Base-by-base conservation (phyloP, 257 asterid genomes). In the Coffea eugenioides region DNA sequence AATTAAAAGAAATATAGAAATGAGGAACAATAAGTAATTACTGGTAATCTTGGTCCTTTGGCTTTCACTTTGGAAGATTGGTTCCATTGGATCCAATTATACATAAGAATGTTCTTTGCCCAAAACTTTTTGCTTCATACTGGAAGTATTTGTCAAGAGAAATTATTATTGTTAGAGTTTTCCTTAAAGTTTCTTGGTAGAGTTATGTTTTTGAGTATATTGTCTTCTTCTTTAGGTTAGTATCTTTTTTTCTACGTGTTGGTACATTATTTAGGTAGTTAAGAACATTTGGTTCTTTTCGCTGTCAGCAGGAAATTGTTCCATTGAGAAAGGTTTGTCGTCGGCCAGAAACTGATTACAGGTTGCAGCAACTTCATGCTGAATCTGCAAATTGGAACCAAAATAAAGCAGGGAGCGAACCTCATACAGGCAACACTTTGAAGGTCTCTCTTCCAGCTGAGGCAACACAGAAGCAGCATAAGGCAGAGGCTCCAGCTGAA, bases 231-330 rank as follows among this genome's bases (percentile, higher is more conserved):
- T 79, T 9, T 34, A 16, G 8, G 57, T 54, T 18, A 49, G n/a
- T 61, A 20, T 8, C 8, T 27, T 8, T 75, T 70, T 4, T 3
- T 46, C 8, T 31, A 12, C n/a, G 51, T 46, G 21, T 45, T n/a
- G 59, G 15, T 75, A 57, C 31, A 36, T 9, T 39, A 57, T 18
- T n/a, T 31, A 14, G 16, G 27, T 23, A 13, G 52, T 68, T 59
- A 34, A 52, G 31, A 20, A 43, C 18, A 51, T 72, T 31, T 61
- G 69, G 77, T 25, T 52, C 13, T 52, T 3, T n/a, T 23, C 46
- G 69, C 39, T 43, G 69, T 82, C 69, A 48, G 56, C 61, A 93
- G 97, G 98, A 94, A 88, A 92, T 94, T 82, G 98, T 94, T 71
- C 91, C 94, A 14, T 82, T 87, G 71, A 87, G 88, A 72, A 88